Percentiles rank a stretch among this genome's conserved stretches.
Conservation (phyloP, 2,329 filamentous ascomycete genomes). For the Scedosporium minutisporum region DNA sequence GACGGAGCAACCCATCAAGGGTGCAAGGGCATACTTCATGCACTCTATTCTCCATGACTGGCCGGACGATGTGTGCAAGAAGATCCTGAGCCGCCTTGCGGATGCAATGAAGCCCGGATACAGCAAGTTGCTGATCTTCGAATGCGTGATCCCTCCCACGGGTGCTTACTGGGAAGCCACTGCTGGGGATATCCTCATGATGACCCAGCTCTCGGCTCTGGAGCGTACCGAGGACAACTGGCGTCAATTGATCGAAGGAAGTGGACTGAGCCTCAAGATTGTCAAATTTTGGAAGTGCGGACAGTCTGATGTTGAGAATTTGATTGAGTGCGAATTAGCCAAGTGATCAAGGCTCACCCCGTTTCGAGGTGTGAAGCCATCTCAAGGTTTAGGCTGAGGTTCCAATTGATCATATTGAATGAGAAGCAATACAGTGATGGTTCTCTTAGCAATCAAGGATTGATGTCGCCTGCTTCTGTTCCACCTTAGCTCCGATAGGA, state of each 20-base stretch:
- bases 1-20: conserved; percentile 19
- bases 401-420: no score
- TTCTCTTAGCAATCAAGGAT: no score
- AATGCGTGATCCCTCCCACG: conserved; percentile 20
- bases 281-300: conserved; percentile 12
- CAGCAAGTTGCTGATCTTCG: conserved; percentile 22
- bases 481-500: no score
- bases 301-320: conserved; percentile 8
- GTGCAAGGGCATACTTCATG: conserved; percentile 25
- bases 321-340: conserved; percentile 15
- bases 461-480: no score
- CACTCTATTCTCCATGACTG: conserved; percentile 25
- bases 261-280: conserved; percentile 12
- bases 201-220: conserved; percentile 13
- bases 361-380: no score
- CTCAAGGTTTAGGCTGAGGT: no score
- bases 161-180: conserved; percentile 20
- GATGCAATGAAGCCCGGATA: conserved; percentile 21
- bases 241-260: conserved; percentile 9
- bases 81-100: conserved; percentile 18
- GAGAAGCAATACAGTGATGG: no score
- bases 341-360: neutral
- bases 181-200: conserved; percentile 21
- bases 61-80: conserved; percentile 16
- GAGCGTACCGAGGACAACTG: conserved; percentile 14